Conservation (phyloP, 2,329 filamentous ascomycete species). For the Sclerotinia glacialis region DNA sequence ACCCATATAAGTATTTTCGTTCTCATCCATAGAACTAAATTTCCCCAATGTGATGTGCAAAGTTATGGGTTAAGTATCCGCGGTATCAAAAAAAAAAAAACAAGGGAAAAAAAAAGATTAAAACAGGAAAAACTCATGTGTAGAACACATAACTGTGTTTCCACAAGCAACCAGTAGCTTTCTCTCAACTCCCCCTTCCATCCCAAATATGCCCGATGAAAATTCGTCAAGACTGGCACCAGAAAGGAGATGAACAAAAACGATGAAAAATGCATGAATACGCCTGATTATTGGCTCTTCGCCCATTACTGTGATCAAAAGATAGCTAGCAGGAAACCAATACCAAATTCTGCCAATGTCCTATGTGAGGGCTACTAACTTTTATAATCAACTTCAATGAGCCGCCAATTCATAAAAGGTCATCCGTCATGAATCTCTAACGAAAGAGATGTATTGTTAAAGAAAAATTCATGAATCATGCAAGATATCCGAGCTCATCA, state of each 20-base stretch:
- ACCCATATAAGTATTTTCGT: background rate
- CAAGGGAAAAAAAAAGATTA: background rate
- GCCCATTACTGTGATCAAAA: conserved; percentile 8
- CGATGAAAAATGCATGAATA: conserved; percentile 12
- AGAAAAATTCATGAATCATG: conserved; percentile 51
- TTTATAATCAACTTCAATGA: conserved; percentile 17
- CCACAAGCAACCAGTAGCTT: conserved; percentile 3
- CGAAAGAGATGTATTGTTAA: conserved; percentile 7
- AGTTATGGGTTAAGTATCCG: conserved; percentile 11
- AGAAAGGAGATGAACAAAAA: conserved; percentile 9
- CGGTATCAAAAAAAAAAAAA: conserved; percentile 13
- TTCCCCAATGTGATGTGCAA: conserved; percentile 2
- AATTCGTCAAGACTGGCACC: conserved; percentile 13
- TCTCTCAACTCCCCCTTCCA: conserved; percentile 9
- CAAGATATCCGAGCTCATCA: conserved; percentile 91
- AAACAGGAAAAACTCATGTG: background rate
- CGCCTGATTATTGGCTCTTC: conserved; percentile 12
- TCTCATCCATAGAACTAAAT: conserved; percentile 2
- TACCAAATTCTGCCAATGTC: conserved; percentile 10
- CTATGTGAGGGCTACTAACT: conserved; percentile 3
- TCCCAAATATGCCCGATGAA: conserved; percentile 3
- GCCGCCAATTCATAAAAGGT: conserved; percentile 19
- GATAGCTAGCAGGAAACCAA: conserved; percentile 7
- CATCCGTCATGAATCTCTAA: conserved; percentile 9
- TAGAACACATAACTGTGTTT: conserved; percentile 6